Evolutionary conservation across 164 flowering plant species (phyloP), one percentile per base, ranked within the genome.

Genomic region (Litsea cubeba): DNA sequence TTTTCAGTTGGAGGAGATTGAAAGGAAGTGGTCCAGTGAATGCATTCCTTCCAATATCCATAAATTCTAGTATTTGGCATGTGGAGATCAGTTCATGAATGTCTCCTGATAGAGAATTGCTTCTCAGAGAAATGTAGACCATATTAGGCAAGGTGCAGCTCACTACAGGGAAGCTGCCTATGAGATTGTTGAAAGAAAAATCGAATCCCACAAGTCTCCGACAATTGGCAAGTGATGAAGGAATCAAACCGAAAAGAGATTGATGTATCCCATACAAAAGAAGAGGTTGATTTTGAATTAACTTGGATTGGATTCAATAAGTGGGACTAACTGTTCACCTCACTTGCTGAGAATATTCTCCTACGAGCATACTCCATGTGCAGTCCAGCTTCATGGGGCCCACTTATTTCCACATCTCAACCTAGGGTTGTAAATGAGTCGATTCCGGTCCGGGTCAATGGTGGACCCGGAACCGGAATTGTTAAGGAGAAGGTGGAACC

Each of bases 31-130:
- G 65, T 32, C 97, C 99, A 15, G 79, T 80, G 65, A 95, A 90
- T 49, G 32, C 22, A 84, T 95, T 95, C 79, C 88, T 88, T 57
- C 92, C 87, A 22, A 95, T 85, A 86, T 95, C 99, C 81, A 95
- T 79, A 74, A 84, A 68, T 68, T 85, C 87, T 86, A 91, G 80
- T 50, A 89, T 88, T 62, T 73, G 82, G 78, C 97, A 93, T 12
- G 49, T 62, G 7, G 81, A 79, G 28, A 93, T 32, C 79, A 75
- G 83, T n/a, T 83, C 85, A 23, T 79, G 69, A 32, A 90, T 84
- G 75, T 64, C 77, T 54, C 99, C 98, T 20, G 82, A 74, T 17
- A 95, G 68, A 66, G 60, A 76, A 83, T 95, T 95, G 77, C 84
- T 87, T 81, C 95, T 85, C 81, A 93, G 62, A 25, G 96, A 91